Evolutionary conservation across 768 basidiomycete genomes (phyloP).

Genomic region (Kwoniella pini): DNA sequence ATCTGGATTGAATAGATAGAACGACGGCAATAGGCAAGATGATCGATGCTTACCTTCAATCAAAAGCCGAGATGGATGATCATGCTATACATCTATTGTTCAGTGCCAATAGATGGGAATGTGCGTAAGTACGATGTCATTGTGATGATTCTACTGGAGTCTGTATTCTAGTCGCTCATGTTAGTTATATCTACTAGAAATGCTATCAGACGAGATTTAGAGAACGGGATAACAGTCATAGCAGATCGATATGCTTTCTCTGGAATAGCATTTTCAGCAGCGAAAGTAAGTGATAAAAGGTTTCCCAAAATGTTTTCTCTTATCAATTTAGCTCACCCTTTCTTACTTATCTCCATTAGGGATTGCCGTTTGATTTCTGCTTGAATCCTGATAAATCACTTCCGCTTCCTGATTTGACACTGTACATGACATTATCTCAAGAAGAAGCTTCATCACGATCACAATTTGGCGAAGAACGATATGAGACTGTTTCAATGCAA

Average conservation of each 20-base stretch:
- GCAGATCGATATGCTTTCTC: slow-evolving; percentile 97
- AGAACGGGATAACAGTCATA: slow-evolving; percentile 69
- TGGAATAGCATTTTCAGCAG: slow-evolving; percentile 76
- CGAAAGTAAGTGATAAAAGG: slow-evolving; percentile 54
- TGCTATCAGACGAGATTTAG: slow-evolving; percentile 63
- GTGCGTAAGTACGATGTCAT: slow-evolving; percentile 73
- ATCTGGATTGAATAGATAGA: slow-evolving; percentile 64
- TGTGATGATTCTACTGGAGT: too few species aligned
- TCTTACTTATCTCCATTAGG: slow-evolving; percentile 40
- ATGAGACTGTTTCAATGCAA: slow-evolving; percentile 60
- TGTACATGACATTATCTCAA: slow-evolving; percentile 82
- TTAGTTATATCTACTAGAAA: too few species aligned
- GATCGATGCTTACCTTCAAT: slow-evolving; percentile 88
- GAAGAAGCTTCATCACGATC: slow-evolving; percentile 68
- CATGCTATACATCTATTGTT: slow-evolving; percentile 89
- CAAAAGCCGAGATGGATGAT: slow-evolving; percentile 83
- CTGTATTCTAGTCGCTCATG: too few species aligned
- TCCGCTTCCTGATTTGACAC: slow-evolving; percentile 80
- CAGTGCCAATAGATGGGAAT: slow-evolving; percentile 96
- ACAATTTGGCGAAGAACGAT: slow-evolving; percentile 83
- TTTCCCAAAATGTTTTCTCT: not conserved
- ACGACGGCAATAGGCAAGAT: slow-evolving; percentile 86
- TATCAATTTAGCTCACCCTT: not conserved
- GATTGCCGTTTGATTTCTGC: slow-evolving; percentile 79
- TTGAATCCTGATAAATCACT: slow-evolving; percentile 79